A percentile compares a stretch with the other conserved stretches of the same genome.
phyloP scores from a whole-genome alignment of 768 basidiomycete genomes.

The Tulasnella sp. region DNA sequence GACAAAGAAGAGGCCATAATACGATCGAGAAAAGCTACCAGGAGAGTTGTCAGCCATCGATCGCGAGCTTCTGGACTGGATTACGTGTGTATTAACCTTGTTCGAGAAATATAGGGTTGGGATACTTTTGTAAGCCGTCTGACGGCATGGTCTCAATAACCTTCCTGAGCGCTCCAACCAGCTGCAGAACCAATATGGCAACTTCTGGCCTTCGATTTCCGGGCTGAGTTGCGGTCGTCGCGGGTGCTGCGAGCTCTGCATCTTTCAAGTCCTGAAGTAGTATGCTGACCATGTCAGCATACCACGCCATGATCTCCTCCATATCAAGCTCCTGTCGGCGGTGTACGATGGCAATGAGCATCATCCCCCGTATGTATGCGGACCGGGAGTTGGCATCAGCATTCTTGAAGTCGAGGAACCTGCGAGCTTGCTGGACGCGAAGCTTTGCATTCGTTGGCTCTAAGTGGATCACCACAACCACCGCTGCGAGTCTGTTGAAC shows the following conservation, averaged over 20 bases:
- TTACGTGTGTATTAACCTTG: slow-evolving; percentile 34
- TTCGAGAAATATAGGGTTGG: slow-evolving; percentile 48
- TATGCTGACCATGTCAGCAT: slow-evolving; percentile 43
- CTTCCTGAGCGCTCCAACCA: slow-evolving; percentile 44
- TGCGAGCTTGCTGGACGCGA: slow-evolving; percentile 52
- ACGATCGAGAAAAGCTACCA: slow-evolving; percentile 47
- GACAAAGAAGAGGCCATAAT: slow-evolving; percentile 36
- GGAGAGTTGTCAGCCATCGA: slow-evolving; percentile 2
- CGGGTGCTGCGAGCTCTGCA: slow-evolving; percentile 13
- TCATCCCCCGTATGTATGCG: slow-evolving; percentile 65
- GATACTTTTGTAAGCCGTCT: slow-evolving; percentile 36
- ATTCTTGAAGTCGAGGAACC: slow-evolving; percentile 54
- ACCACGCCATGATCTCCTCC: slow-evolving; percentile 48
- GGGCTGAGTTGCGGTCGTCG: neutral
- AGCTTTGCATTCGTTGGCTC: slow-evolving; percentile 41
- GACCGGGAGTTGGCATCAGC: slow-evolving; percentile 52
- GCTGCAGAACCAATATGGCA: slow-evolving; percentile 34
- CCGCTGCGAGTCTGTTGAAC: slow-evolving; percentile 68
- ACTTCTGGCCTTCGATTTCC: slow-evolving; percentile 20
- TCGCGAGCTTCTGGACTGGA: neutral
- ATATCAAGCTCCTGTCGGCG: slow-evolving; percentile 42
- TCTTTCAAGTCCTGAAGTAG: slow-evolving; percentile 44
- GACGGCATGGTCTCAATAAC: slow-evolving; percentile 36
- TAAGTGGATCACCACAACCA: slow-evolving; percentile 59
- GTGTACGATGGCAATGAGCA: slow-evolving; percentile 54